A percentile compares a stretch with the other conserved stretches of the same genome.
These are phyloP conservation scores for Corylus americana DNA, from an alignment of 306 rosid species.

Conservation along the genomic window DNA sequence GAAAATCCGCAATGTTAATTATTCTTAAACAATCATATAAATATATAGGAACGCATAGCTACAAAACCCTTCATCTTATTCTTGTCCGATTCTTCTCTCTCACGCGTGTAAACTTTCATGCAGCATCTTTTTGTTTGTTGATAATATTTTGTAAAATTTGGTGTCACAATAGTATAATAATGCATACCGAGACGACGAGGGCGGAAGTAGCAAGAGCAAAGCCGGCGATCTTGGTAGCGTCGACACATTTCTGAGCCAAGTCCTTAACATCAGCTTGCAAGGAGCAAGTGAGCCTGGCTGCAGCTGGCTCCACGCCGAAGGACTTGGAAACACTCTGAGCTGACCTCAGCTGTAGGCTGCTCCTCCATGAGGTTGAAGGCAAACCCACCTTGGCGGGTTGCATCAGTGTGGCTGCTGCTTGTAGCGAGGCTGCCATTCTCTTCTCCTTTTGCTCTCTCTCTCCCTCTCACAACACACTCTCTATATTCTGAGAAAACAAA, in stretches of 20 bases:
- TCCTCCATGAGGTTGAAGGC: conserved; percentile 15
- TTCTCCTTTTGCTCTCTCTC: conserved; percentile 9
- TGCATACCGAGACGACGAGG: conserved; percentile 85
- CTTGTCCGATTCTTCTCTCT: not conserved
- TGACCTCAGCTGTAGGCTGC: conserved; percentile 59
- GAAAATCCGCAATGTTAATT: not conserved
- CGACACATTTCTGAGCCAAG: conserved; percentile 61
- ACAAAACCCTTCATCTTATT: too few species aligned
- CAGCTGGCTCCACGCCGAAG: conserved; percentile 45
- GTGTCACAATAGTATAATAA: not conserved
- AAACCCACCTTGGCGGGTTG: conserved; percentile 72
- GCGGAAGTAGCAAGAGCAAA: conserved; percentile 98
- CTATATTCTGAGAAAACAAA: conserved; percentile 6
- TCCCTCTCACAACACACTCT: not conserved
- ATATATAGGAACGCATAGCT: too few species aligned
- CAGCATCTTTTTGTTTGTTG: not conserved
- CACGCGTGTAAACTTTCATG: not conserved
- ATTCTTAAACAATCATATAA: not conserved
- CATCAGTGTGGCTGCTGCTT: conserved; percentile 89
- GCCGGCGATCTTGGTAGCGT: conserved; percentile 89
- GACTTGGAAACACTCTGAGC: conserved; percentile 49
- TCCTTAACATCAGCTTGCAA: conserved; percentile 62
- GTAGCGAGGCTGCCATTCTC: conserved; percentile 95
- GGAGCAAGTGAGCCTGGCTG: conserved; percentile 54
- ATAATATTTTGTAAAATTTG: not conserved